phyloP scores from a whole-genome alignment of 2,329 filamentous ascomycete genomes.

The Aureobasidium pullulans region DNA sequence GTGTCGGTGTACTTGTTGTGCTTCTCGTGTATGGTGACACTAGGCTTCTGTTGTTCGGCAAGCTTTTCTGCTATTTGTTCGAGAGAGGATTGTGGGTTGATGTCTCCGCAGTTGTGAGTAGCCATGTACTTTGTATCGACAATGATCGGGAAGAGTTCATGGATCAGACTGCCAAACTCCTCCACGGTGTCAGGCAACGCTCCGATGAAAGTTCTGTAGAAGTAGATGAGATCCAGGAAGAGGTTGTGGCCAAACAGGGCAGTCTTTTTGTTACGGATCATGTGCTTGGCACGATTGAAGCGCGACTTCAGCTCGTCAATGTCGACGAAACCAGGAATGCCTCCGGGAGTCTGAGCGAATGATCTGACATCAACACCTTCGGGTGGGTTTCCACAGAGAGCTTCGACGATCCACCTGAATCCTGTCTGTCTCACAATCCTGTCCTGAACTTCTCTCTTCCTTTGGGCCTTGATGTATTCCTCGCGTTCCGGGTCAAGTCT shows the following conservation, averaged over 20 bases:
- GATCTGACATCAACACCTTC: conserved; percentile 30
- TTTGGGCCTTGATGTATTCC: conserved; percentile 31
- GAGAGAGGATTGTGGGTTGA: conserved; percentile 43
- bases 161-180: conserved; percentile 46
- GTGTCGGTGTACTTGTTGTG: conserved; percentile 34
- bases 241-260: conserved; percentile 59
- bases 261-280: conserved; percentile 39
- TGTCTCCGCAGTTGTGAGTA: conserved; percentile 47
- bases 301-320: conserved; percentile 29
- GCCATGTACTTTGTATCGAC: conserved; percentile 59
- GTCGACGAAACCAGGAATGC: conserved; percentile 30
- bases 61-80: conserved; percentile 42
- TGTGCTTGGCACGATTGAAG: conserved; percentile 33
- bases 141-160: conserved; percentile 48
- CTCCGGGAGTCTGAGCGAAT: conserved; percentile 30
- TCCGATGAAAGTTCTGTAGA: conserved; percentile 57
- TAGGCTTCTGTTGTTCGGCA: conserved; percentile 33
- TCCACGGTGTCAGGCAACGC: conserved; percentile 46
- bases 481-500: conserved; percentile 37
- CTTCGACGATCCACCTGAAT: conserved; percentile 45
- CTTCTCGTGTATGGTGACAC: conserved; percentile 32
- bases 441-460: conserved; percentile 33
- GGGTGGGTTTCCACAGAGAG: conserved; percentile 34
- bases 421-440: conserved; percentile 39
- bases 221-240: conserved; percentile 56